A percentile compares a stretch with the other conserved stretches of the same genome.
phyloP scores from a whole-genome alignment of 2,329 filamentous ascomycete genomes.

The Tympanopsis confertula region DNA sequence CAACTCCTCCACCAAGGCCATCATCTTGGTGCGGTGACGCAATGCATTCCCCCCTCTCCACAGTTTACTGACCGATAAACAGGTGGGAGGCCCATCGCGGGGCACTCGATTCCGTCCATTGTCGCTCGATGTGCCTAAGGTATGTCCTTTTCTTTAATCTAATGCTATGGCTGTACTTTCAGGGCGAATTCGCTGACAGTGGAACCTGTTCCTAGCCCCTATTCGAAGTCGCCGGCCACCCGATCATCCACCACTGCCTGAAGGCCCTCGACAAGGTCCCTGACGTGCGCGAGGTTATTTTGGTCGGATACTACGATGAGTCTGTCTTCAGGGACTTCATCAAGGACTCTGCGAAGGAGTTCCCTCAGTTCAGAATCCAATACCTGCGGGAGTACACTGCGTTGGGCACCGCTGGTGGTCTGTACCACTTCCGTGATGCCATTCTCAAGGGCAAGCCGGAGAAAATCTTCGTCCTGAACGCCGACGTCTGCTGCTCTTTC shows the following conservation, averaged over 20 bases:
- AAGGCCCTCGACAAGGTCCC: conserved; percentile 82
- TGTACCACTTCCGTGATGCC: conserved; percentile 98
- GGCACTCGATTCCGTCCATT: conserved; percentile 91
- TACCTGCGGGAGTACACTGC: conserved; percentile 97
- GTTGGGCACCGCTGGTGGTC: conserved; percentile 83
- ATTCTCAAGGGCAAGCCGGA: conserved; percentile 93
- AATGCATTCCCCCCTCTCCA: no score
- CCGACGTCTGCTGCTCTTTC: conserved; percentile 97
- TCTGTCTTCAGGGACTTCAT: conserved; percentile 95
- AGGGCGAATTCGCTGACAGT: not conserved
- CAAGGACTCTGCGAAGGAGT: conserved; percentile 74
- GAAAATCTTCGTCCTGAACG: conserved; percentile 93
- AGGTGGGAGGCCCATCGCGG: conserved; percentile 92
- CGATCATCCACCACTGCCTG: conserved; percentile 96
- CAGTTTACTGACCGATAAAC: not conserved
- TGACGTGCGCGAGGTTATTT: conserved; percentile 84
- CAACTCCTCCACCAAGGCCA: not conserved
- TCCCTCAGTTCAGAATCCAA: conserved; percentile 79
- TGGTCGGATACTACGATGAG: conserved; percentile 99
- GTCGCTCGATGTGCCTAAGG: conserved; percentile 84
- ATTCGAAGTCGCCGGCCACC: conserved; percentile 95
- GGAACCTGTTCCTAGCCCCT: conserved; percentile 53
- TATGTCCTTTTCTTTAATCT: not conserved
- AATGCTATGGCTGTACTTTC: not conserved
- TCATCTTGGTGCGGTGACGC: conserved; percentile 1